Evolutionary conservation across 1,139 yeast genomes (phyloP), one percentile per base, ranked within the genome.

Genomic region (Sugiyamaella neomexicana): DNA sequence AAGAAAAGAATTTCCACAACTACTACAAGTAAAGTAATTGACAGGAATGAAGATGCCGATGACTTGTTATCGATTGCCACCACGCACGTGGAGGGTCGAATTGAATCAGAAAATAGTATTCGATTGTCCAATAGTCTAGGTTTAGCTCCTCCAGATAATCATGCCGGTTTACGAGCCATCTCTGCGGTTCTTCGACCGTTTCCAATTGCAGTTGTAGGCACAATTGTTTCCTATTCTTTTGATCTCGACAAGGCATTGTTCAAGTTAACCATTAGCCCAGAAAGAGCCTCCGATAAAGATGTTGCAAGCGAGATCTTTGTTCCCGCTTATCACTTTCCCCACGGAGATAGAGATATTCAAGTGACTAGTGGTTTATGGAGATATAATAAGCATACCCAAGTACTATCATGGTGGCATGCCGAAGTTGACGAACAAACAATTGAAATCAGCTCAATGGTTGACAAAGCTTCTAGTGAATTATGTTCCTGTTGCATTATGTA

Each of bases 111-210:
- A n/a, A 29, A 15, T 34, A 17, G 12, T 16, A 44, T 13, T 16
- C 12, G 40, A 17, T 20, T 34, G 17, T 25, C 38, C 10, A 23
- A 31, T 23, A 36, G 42, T 20, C 16, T 6, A 5, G 49, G 34
- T n/a, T 20, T 41, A 2, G 12, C 23, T 7, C 34, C 41, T 2
- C 15, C n/a, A 3, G 17, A 34, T 13, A 23, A 27, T n/a, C 17
- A 37, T 38, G 20, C 20, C 8, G 57, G 57, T 2, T 52, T 57
- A 13, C 74, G 97, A 52, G 95, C 91, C 0, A 76, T 79, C 1
- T 78, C 79, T 54, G 89, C 96, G 0, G 78, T 86, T 2, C 73
- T 87, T 20, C 75, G 97, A 50, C 97, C 97, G 1, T 87, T 77
- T 61, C 82, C 87, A 1, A 68, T 81, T 2, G 80, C 84, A 2